Evolutionary conservation across 164 flowering plant genomes (phyloP).

Genomic region (Brasenia schreberi): DNA sequence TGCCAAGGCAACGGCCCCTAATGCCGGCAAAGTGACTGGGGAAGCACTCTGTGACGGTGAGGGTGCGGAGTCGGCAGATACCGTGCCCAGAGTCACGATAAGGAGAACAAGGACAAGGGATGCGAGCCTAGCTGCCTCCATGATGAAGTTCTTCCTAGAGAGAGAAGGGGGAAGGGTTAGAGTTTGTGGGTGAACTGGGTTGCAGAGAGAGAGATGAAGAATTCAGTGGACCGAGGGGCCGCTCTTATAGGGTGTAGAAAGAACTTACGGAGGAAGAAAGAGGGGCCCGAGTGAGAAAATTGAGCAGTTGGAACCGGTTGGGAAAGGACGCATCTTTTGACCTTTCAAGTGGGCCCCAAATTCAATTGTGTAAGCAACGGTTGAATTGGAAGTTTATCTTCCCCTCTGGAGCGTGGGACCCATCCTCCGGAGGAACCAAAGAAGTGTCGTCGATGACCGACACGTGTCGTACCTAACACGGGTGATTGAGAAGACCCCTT

Average conservation of each 20-base stretch:
- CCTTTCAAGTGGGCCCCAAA: neutral
- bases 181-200: neutral
- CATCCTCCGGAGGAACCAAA: too few species aligned
- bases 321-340: neutral
- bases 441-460: too few species aligned
- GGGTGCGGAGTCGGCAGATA: neutral
- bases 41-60: neutral
- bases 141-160: neutral
- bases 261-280: neutral
- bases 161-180: neutral
- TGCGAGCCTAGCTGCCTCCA: neutral
- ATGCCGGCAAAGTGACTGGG: neutral
- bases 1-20: neutral
- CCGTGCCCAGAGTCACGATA: neutral
- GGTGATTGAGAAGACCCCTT: too few species aligned
- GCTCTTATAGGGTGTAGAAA: neutral
- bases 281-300: neutral
- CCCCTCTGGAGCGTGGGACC: too few species aligned
- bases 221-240: neutral
- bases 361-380: too few species aligned
- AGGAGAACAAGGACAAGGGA: slow-evolving; percentile 1
- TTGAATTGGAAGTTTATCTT: too few species aligned
- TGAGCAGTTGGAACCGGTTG: neutral
- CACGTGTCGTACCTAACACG: too few species aligned
- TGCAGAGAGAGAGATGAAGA: neutral